Conservation (phyloP, 495 filamentous ascomycete genomes). For the Aspergillus kassunensis region DNA sequence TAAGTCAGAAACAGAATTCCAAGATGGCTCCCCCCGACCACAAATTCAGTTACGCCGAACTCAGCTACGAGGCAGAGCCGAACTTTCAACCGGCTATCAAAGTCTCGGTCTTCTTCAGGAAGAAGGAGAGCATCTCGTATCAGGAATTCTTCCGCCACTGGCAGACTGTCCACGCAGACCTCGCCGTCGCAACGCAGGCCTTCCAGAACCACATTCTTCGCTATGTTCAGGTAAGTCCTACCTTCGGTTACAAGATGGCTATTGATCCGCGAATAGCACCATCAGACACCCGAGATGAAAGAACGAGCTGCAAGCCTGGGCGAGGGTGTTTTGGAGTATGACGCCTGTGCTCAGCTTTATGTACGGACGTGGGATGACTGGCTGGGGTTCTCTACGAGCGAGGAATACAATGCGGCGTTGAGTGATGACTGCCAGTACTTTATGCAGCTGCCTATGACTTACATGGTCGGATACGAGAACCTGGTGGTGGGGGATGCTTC, state of each 20-base stretch:
- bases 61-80: neutral
- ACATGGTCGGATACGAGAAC: constrained; percentile 17
- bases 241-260: too few relatives aligned
- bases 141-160: constrained; percentile 10
- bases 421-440: constrained; percentile 11
- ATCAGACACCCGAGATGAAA: constrained; percentile 11
- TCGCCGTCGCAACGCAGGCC: constrained; percentile 4
- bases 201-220: constrained; percentile 6
- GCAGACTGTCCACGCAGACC: constrained; percentile 10
- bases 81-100: constrained; percentile 14
- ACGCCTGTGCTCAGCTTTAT: constrained; percentile 11
- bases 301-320: neutral
- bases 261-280: too few relatives aligned
- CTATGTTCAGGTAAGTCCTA: constrained; percentile 8
- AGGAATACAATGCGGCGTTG: constrained; percentile 8
- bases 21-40: neutral
- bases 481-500: constrained; percentile 11
- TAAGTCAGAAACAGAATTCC: too few relatives aligned
- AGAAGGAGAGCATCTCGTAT: neutral
- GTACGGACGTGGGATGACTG: constrained; percentile 13
- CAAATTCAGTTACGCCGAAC: neutral
- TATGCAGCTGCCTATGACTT: constrained; percentile 12
- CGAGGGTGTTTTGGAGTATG: constrained; percentile 4
- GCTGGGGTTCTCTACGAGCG: constrained; percentile 10
- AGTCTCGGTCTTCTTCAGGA: constrained; percentile 9